These are phyloP conservation scores for Cryphonectria parasitica DNA, from an alignment of 2,329 filamentous ascomycete genomes.

Conservation along the genomic window DNA sequence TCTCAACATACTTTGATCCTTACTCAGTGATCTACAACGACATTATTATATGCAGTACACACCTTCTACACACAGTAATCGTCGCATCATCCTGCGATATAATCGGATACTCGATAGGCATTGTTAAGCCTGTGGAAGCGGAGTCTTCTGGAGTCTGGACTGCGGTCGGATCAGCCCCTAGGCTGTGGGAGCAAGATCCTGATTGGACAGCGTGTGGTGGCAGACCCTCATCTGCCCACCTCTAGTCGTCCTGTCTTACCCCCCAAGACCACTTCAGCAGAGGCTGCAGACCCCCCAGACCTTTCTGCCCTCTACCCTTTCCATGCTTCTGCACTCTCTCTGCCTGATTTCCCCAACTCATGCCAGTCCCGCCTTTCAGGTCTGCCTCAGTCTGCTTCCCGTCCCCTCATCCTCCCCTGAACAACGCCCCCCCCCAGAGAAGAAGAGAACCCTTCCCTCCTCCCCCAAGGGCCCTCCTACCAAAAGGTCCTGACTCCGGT, in stretches of 20 bases:
- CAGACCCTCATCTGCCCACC: conserved; percentile 10
- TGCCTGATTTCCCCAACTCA: neutral
- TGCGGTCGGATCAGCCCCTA: neutral
- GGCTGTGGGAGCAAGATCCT: neutral
- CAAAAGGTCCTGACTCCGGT: neutral
- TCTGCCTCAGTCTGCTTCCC: neutral
- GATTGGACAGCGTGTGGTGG: neutral
- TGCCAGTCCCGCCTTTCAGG: neutral
- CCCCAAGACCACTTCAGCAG: conserved; percentile 1
- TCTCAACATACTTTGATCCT: neutral
- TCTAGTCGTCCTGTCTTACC: neutral
- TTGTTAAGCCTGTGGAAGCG: neutral
- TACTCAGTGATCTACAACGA: neutral
- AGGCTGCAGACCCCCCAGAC: neutral
- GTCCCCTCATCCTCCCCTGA: neutral
- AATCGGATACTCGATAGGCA: neutral
- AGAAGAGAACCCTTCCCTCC: neutral
- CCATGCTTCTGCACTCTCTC: no score
- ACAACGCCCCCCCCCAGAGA: neutral
- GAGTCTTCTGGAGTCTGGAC: conserved; percentile 1
- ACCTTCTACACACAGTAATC: neutral
- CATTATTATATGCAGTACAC: neutral
- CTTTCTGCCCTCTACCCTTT: neutral
- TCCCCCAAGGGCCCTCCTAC: no score
- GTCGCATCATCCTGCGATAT: neutral